phyloP scores from a whole-genome alignment of 768 basidiomycete species.

The Psilocybe tampanensis region DNA sequence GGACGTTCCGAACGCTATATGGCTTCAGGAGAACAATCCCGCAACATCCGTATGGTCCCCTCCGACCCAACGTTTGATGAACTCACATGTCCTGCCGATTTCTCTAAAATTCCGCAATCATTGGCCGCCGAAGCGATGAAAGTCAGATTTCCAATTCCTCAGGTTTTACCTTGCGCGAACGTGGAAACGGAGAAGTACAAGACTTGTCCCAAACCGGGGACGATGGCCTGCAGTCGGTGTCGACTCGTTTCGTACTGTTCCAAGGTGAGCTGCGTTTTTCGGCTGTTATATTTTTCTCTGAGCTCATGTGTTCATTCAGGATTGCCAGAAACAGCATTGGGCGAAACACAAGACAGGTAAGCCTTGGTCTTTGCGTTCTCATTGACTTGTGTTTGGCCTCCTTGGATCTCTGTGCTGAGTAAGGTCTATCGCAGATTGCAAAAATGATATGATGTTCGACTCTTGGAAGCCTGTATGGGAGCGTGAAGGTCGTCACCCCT shows the following conservation, averaged over 20 bases:
- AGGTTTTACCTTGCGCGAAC: constrained; percentile 39
- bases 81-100: too few relatives aligned
- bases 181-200: constrained; percentile 22
- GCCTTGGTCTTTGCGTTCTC: too few relatives aligned
- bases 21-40: not conserved
- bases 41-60: not conserved
- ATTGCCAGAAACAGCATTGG: constrained; percentile 47
- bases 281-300: not conserved
- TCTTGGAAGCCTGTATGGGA: not conserved
- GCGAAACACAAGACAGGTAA: constrained; percentile 36
- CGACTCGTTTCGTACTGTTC: constrained; percentile 49
- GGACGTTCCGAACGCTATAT: too few relatives aligned
- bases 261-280: constrained; percentile 17
- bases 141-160: not conserved
- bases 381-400: not conserved
- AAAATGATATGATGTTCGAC: constrained; percentile 8
- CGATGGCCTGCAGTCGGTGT: constrained; percentile 30
- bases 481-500: not conserved
- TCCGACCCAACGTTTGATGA: not conserved
- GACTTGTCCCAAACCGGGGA: constrained; percentile 33
- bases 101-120: too few relatives aligned
- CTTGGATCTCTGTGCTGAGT: too few relatives aligned
- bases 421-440: constrained; percentile 25
- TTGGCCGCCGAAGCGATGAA: not conserved
- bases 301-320: constrained; percentile 22